Base-by-base conservation (phyloP, 805 yeast genomes). In the Blastobotrys robertii region DNA sequence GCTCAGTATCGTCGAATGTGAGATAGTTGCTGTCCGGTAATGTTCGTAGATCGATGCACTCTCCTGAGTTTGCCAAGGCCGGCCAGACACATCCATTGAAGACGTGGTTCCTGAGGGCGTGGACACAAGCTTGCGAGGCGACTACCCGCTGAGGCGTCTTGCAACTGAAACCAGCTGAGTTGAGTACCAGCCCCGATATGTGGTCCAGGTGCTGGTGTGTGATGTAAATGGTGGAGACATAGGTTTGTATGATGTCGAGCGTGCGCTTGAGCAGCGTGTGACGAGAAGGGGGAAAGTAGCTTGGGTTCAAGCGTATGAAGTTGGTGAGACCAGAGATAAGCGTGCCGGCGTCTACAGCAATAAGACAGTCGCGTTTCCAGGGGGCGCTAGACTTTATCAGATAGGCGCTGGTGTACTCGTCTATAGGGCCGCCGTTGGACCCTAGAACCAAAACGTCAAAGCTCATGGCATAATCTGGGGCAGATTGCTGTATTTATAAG, bases 181-280 rank as follows among this genome's bases (percentile, higher is more conserved):
- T 86, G 41, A 87, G 62, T 0, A 80, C 75, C 38, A 87, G 56
- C 0, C 81, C 84, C 8, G 73, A 57, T 10, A 85, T 68, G 58
- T 87, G 97, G 59, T 87, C 97, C 41, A 87, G 56, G 60, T 87
- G 97, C 0, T 90, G 76, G 60, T 87, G 97, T 1, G 95, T 76
- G 22, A 87, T 71, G 38, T 62, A 62, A 12, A 62, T 47, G 10
- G 59, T 45, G 4, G 25, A 19, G 25, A 19, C 25, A 19, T 29
- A 13, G 16, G 15, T n/a, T 9, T 15, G 29, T 22, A 35, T 4
- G 36, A 29, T 10, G 39, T 28, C 19, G 16, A 13, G 14, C 45
- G 30, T 12, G 41, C 25, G 25, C 25, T 19, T 19, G 4, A 19
- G 25, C 25, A 19, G 6, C 25, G 25, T 19, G 25, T 19, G 25